Percentiles rank a stretch among this genome's conserved stretches.
phyloP scores from a whole-genome alignment of 441 rosid species.

The Pelargonium australe region DNA sequence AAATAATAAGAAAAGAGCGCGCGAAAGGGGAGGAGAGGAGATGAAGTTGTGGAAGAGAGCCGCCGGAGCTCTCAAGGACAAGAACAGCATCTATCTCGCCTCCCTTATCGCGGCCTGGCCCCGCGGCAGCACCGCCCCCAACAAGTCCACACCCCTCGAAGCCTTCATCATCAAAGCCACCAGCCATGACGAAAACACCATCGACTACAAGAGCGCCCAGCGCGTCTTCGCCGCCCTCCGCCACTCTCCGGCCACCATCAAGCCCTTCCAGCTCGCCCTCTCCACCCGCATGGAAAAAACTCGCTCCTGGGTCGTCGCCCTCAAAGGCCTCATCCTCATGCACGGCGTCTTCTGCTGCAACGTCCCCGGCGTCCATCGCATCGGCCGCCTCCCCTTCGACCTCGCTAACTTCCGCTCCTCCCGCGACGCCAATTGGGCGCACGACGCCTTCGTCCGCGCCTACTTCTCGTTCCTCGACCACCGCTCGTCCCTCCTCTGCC shows the following conservation, averaged over 20 bases:
- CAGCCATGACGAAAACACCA: neutral
- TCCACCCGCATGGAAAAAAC: constrained; percentile 18
- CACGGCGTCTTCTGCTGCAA: constrained; percentile 24
- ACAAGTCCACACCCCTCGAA: neutral
- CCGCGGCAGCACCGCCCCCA: neutral
- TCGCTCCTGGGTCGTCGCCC: constrained; percentile 22
- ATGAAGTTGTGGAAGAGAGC: neutral
- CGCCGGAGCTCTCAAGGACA: neutral
- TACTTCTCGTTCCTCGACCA: constrained; percentile 23
- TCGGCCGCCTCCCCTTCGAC: constrained; percentile 21
- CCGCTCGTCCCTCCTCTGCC: constrained; percentile 1
- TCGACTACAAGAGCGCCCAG: neutral
- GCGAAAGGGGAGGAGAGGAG: neutral
- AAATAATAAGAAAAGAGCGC: neutral
- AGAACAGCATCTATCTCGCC: neutral
- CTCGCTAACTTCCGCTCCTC: constrained; percentile 18
- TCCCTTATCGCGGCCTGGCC: neutral
- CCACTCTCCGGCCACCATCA: constrained; percentile 12
- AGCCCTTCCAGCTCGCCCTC: constrained; percentile 16
- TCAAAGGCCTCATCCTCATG: constrained; percentile 23
- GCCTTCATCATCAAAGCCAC: neutral
- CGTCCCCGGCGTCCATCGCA: constrained; percentile 9
- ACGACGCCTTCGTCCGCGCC: constrained; percentile 15
- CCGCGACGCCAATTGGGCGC: constrained; percentile 10
- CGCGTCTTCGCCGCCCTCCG: neutral